Percentiles rank a stretch among this genome's conserved stretches.
Evolutionary conservation across 1,284 basidiomycete genomes (phyloP).

Genomic region (Golubevia pallescens): DNA sequence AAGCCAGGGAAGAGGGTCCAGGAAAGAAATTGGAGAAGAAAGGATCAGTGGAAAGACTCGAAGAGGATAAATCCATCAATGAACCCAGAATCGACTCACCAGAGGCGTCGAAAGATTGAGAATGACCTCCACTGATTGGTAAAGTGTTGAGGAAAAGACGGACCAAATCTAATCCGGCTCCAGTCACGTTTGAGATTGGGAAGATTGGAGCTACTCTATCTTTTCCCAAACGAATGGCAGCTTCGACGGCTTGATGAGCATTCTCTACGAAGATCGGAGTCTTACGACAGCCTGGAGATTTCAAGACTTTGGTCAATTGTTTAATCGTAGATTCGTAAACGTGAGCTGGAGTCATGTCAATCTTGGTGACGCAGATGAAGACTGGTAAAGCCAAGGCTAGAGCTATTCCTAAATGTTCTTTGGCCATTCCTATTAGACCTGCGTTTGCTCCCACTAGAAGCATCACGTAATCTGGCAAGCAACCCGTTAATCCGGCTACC

Average conservation of each 20-base stretch:
- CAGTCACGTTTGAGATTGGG: constrained; percentile 92
- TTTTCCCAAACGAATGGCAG: constrained; percentile 34
- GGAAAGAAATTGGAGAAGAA: too few relatives aligned
- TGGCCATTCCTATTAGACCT: constrained; percentile 92
- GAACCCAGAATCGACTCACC: too few relatives aligned
- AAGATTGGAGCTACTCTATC: constrained; percentile 85
- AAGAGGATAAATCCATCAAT: too few relatives aligned
- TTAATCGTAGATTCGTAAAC: constrained; percentile 87
- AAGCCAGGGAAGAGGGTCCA: too few relatives aligned
- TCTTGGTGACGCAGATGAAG: constrained; percentile 93
- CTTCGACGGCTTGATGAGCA: constrained; percentile 36
- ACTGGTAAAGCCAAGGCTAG: constrained; percentile 92
- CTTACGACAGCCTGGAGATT: constrained; percentile 81
- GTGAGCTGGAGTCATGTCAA: constrained; percentile 96
- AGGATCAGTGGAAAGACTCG: too few relatives aligned
- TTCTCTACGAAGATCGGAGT: constrained; percentile 47
- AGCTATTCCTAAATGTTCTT: constrained; percentile 88
- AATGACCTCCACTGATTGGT: too few relatives aligned
- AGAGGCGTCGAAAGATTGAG: too few relatives aligned
- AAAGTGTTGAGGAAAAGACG: constrained; percentile 84
- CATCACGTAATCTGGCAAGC: constrained; percentile 91
- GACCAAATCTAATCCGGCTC: constrained; percentile 83
- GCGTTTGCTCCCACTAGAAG: constrained; percentile 97
- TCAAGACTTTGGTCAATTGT: constrained; percentile 90
- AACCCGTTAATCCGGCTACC: constrained; percentile 90